Conservation (phyloP, 2,329 filamentous ascomycete species). For the Orbilia quercus region DNA sequence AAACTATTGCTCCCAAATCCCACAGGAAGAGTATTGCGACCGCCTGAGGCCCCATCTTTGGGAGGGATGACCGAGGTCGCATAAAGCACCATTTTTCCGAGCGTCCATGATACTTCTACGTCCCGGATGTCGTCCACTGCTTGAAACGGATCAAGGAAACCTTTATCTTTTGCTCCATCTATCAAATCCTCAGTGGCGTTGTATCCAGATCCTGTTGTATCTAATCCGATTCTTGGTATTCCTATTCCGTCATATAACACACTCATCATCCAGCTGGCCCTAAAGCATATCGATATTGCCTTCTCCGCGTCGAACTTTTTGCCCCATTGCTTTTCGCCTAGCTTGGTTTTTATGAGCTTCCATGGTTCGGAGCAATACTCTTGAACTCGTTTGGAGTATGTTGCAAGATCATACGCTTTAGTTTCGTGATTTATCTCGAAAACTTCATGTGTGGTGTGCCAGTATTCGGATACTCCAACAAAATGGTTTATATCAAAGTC, state of each 20-base stretch:
- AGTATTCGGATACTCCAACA: conserved; percentile 96
- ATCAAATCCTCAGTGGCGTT: conserved; percentile 80
- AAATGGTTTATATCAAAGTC: conserved; percentile 99
- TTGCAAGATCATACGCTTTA: conserved; percentile 87
- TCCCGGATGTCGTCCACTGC: conserved; percentile 91
- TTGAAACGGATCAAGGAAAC: conserved; percentile 86
- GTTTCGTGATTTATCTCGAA: conserved; percentile 81
- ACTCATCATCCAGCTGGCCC: conserved; percentile 97
- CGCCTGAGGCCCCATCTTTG: conserved; percentile 61
- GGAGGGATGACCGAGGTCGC: conserved; percentile 87
- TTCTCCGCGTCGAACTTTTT: conserved; percentile 78
- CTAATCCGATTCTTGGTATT: conserved; percentile 84
- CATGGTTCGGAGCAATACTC: conserved; percentile 88
- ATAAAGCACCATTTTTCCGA: conserved; percentile 96
- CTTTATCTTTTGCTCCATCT: conserved; percentile 76
- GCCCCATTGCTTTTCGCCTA: conserved; percentile 76
- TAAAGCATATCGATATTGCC: conserved; percentile 92
- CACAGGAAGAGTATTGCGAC: conserved; percentile 74
- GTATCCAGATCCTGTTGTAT: conserved; percentile 70
- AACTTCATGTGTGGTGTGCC: conserved; percentile 96
- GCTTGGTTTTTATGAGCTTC: conserved; percentile 76
- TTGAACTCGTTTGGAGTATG: conserved; percentile 85
- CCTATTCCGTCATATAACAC: conserved; percentile 96
- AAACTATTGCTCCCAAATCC: conserved; percentile 86
- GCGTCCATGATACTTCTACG: conserved; percentile 94